These are phyloP conservation scores for Populus alba DNA, from an alignment of 345 rosid genomes.

Conservation along the genomic window DNA sequence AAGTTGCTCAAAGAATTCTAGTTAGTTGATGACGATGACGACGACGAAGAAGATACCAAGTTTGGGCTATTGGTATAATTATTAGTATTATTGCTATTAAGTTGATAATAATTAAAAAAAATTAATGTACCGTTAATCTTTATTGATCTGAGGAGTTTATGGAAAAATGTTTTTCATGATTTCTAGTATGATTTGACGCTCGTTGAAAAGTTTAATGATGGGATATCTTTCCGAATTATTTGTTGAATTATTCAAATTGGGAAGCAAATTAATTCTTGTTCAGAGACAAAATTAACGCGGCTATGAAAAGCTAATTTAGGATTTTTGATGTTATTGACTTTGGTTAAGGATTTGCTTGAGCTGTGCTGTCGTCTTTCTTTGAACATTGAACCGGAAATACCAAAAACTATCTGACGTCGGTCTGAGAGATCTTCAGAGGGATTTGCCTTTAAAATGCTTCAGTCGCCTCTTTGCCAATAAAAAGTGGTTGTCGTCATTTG, in stretches of 20 bases:
- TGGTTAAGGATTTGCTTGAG: too few species aligned
- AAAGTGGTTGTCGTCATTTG: not conserved
- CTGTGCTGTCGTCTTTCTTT: not conserved
- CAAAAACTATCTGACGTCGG: not conserved
- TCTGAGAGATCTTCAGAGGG: too few species aligned
- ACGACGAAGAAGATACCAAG: not conserved
- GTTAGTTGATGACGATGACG: not conserved
- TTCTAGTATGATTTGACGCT: not conserved
- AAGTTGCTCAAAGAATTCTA: conserved; percentile 58
- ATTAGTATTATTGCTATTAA: not conserved
- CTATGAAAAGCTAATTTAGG: too few species aligned
- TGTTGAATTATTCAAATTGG: not conserved
- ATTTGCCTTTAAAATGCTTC: too few species aligned
- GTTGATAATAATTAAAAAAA: too few species aligned
- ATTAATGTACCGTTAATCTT: too few species aligned
- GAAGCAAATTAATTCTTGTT: too few species aligned
- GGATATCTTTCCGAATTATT: not conserved
- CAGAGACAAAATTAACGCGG: too few species aligned
- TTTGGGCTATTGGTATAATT: not conserved
- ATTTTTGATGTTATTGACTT: too few species aligned
- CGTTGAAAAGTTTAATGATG: not conserved
- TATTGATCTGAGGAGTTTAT: too few species aligned
- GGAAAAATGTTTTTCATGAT: not conserved
- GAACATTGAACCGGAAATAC: not conserved
- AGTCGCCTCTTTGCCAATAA: not conserved